Conservation (phyloP, 495 filamentous ascomycete genomes). For the Aspergillus coremiiformis region DNA sequence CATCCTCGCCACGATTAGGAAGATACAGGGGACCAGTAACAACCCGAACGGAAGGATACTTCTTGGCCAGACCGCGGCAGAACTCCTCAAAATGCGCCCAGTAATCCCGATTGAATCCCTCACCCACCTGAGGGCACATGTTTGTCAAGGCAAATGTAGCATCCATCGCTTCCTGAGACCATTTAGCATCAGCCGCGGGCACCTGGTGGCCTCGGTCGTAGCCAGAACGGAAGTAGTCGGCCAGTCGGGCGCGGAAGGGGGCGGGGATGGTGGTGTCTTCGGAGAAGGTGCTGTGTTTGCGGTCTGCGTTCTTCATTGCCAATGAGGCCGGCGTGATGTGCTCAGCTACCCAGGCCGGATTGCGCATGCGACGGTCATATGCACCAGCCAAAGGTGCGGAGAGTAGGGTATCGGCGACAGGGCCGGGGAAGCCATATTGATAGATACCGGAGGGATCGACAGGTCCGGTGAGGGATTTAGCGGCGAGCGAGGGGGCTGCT, state of each 20-base stretch:
- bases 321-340: constrained; percentile 93
- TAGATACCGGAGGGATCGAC: constrained; percentile 87
- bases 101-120: constrained; percentile 97
- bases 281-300: constrained; percentile 71
- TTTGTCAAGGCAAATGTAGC: constrained; percentile 87
- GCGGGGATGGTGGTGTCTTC: constrained; percentile 76
- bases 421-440: constrained; percentile 95
- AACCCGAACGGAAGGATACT: constrained; percentile 83
- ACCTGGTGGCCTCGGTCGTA: constrained; percentile 72
- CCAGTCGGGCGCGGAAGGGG: constrained; percentile 80
- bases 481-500: constrained; percentile 31
- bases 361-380: constrained; percentile 86
- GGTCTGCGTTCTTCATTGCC: constrained; percentile 64
- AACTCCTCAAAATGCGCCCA: constrained; percentile 99
- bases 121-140: constrained; percentile 97
- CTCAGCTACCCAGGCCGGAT: constrained; percentile 92
- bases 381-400: constrained; percentile 69
- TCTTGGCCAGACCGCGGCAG: constrained; percentile 69
- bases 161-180: constrained; percentile 89
- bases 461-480: constrained; percentile 37
- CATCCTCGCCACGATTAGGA: constrained; percentile 71
- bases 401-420: constrained; percentile 71
- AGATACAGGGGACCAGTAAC: constrained; percentile 93
- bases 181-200: constrained; percentile 94
- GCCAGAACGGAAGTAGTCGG: constrained; percentile 88